Base-by-base conservation (phyloP, 2,329 filamentous ascomycete genomes). In the Fusarium musae region DNA sequence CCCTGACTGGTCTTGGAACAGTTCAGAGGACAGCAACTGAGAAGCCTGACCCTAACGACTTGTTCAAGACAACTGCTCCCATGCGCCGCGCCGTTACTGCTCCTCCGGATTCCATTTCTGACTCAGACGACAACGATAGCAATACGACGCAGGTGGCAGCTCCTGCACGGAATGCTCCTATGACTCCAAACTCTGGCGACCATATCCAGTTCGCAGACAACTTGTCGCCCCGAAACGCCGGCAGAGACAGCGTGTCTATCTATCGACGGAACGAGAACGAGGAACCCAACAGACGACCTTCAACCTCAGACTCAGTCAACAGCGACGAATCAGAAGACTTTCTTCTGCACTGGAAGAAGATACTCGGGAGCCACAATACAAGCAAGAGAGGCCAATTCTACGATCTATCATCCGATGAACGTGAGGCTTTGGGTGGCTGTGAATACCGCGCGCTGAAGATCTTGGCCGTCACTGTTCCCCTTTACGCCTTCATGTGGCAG, bases 381-480 rank as follows among this genome's bases (percentile, higher is more conserved):
- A 85, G 85, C 5, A 84, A 86, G 54, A 90, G 89, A 77, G 85
- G 85, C 4, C 86, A 88, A 65, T 89, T 91, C 66, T 84, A 87
- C 73, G 84, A 86, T 49, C 80, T 91, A 42, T 84, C 83, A 2
- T 82, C 83, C 26, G 84, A 85, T 19, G 87, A 91, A 74, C 85
- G 88, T 40, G 87, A 89, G 59, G 83, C 85, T 34, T 82, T 92
- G 1, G 90, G 91, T 32, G 89, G 90, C 2, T 88, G 86, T 63
- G 91, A 93, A 78, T 92, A 92, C 76, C 86, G 88, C 46, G 90
- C 91, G 21, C 84, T 93, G 26, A 85, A 85, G 53, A 80, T 92
- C 9, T 83, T 93, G 3, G 85, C 88, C 5, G 83, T 88, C 73
- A 77, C 91, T 26, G 89, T 93, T 10, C 89, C 89, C 2, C 69